Evolutionary conservation across 371 early-diverging fungal species (phyloP), one percentile per base, ranked within the genome.

Genomic region (Mortierella sp.): DNA sequence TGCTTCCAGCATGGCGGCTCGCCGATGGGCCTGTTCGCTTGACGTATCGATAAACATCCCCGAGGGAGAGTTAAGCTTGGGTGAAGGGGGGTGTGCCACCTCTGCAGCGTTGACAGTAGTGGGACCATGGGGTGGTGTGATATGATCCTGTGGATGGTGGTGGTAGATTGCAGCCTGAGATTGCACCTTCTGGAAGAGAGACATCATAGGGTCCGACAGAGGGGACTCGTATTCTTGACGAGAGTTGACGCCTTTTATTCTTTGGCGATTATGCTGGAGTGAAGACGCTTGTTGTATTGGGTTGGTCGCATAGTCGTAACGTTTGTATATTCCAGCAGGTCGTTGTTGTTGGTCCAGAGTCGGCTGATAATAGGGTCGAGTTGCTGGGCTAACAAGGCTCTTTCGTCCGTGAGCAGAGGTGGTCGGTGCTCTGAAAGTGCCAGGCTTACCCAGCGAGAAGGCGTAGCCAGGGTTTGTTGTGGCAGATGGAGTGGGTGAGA

Each of bases 391-490:
- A 6, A 44, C 3, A 10, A 24, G 54, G 6, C 64, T 48, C 46
- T 31, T 5, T 21, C 26, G 70, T 24, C 31, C 31, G 19, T 54
- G 55, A 28, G 11, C 40, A 28, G 37, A 67, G 54, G 14, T 64
- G 28, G 44, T 37, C 14, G 50, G 26, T 69, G 74, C 40, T 61
- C 61, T 70, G 50, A 61, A 40, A 2, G 72, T 28, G 26, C 61
- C 57, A 14, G 82, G 82, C 46, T 46, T 73, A 13, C 78, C 82
- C 11, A 77, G 72, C 24, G 82, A 77, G 44, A 74, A 71, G 13
- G 51, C 69, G 40, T 69, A 55, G n/a, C 19, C 53, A 48, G 69
- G 51, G 5, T 51, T 28, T 54, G 75, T 24, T 44, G 75, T 24
- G 43, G 8, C 11, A 24, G 69, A 1, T 13, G 34, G 40, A 40